These are phyloP conservation scores for Ilyonectria robusta DNA, from an alignment of 2,329 filamentous ascomycete genomes.

Conservation along the genomic window DNA sequence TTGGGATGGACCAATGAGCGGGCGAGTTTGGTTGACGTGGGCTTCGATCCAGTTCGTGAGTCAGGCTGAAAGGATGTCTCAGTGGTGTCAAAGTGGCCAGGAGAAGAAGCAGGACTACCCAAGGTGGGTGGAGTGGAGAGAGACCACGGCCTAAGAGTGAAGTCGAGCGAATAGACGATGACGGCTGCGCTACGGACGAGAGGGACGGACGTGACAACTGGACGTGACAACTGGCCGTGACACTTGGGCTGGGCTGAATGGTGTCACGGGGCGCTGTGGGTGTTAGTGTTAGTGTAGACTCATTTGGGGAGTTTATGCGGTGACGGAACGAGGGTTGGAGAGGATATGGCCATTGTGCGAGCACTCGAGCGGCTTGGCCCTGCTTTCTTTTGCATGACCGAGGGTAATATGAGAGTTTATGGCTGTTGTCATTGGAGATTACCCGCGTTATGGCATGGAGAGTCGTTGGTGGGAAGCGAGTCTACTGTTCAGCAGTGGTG, in stretches of 20 bases:
- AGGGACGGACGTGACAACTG: constrained; percentile 11
- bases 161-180: constrained; percentile 4
- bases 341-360: constrained; percentile 15
- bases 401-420: constrained; percentile 12
- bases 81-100: constrained; percentile 7
- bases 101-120: constrained; percentile 6
- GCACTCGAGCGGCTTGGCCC: neutral
- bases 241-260: constrained; percentile 18
- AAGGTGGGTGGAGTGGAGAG: constrained; percentile 9
- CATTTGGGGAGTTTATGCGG: constrained; percentile 43
- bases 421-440: neutral
- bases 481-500: neutral
- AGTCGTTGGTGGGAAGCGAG: constrained; percentile 3
- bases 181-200: constrained; percentile 17
- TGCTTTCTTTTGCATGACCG: constrained; percentile 29
- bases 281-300: constrained; percentile 32
- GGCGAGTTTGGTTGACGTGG: constrained; percentile 35
- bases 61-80: constrained; percentile 4
- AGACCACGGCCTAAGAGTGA: neutral
- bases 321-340: constrained; percentile 28
- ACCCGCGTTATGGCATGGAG: constrained; percentile 6
- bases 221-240: neutral
- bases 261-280: constrained; percentile 32
- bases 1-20: constrained; percentile 32
- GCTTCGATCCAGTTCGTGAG: constrained; percentile 33